phyloP scores from a whole-genome alignment of 225 moss, liverwort and hornwort species.

The Marchantia polymorpha region DNA sequence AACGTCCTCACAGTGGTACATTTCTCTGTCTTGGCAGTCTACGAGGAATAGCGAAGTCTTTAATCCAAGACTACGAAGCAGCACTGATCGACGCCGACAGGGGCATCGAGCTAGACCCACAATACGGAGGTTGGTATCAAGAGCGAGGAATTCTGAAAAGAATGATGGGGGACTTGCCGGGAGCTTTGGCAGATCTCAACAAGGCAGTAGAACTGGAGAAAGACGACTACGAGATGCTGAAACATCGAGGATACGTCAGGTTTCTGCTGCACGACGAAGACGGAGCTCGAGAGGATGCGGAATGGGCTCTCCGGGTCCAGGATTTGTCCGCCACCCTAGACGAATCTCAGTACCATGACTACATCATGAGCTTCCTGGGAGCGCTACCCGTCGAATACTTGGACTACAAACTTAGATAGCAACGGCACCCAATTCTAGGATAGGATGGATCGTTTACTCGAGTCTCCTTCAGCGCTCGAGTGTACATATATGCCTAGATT shows the following conservation, averaged over 20 bases:
- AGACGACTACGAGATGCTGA: conserved; percentile 36
- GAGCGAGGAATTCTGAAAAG: conserved; percentile 36
- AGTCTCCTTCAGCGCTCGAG: neutral
- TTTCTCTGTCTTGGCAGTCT: conserved; percentile 7
- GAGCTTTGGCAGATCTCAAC: conserved; percentile 34
- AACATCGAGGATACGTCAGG: conserved; percentile 33
- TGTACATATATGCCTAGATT: conserved; percentile 4
- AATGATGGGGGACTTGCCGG: conserved; percentile 26
- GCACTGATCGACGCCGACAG: conserved; percentile 29
- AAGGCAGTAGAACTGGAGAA: conserved; percentile 24
- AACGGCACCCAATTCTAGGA: conserved; percentile 1
- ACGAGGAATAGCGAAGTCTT: conserved; percentile 29
- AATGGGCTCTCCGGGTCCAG: conserved; percentile 24
- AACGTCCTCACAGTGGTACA: neutral
- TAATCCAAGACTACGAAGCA: conserved; percentile 24
- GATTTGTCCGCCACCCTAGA: neutral
- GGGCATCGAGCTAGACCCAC: conserved; percentile 28
- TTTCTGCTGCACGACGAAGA: conserved; percentile 26
- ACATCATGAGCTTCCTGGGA: conserved; percentile 10
- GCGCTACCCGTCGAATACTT: conserved; percentile 18
- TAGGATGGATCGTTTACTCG: neutral
- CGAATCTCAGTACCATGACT: conserved; percentile 12
- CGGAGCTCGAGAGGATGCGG: conserved; percentile 39
- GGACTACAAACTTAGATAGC: conserved; percentile 19
- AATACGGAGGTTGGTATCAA: conserved; percentile 27